Evolutionary conservation across 2,329 filamentous ascomycete genomes (phyloP), one percentile per base, ranked within the genome.

Genomic region (Stromatinia cepivora): DNA sequence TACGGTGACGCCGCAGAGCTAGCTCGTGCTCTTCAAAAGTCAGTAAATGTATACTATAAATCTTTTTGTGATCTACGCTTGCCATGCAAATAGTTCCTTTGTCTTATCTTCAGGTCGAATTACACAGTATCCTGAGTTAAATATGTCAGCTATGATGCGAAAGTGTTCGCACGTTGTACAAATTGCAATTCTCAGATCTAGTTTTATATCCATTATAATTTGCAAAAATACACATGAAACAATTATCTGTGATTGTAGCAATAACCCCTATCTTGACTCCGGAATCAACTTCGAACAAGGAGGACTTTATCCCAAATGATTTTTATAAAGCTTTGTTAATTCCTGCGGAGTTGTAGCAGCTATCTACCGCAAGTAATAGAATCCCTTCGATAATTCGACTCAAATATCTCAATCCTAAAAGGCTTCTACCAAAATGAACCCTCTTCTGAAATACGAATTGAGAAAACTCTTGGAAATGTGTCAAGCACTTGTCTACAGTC

Each of bases 401-500:
- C 34, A 59, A n/a, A 59, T 39, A 59, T n/a, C n/a, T 42, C 10
- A 59, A 42, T n/a, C 22, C 31, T 22, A n/a, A 8, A 25, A 59
- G 22, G 13, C 20, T 59, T 59, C 39, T 22, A 22, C 39, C 15
- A 15, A 59, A 59, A 13, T n/a, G 17, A 39, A 59, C 13, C 20
- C 56, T 59, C 31, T 28, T 59, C 13, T 9, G 54, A 54, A 73
- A 73, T 31, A 66, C 50, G 13, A 65, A 17, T 10, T 46, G 56
- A 15, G 70, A 56, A 15, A 72, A 45, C 8, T 45, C 28, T 28
- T 66, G 11, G 48, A 71, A 73, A 36, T 54, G 46, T 17, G 52
- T 46, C 15, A 67, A 22, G 58, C 69, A 72, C 54, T 72, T 53
- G 9, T 66, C 58, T 17, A 72, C 61, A 13, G 57, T 53, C 66